These are phyloP conservation scores for Teratosphaeria epicoccoides DNA, from an alignment of 2,329 filamentous ascomycete species.

Conservation along the genomic window DNA sequence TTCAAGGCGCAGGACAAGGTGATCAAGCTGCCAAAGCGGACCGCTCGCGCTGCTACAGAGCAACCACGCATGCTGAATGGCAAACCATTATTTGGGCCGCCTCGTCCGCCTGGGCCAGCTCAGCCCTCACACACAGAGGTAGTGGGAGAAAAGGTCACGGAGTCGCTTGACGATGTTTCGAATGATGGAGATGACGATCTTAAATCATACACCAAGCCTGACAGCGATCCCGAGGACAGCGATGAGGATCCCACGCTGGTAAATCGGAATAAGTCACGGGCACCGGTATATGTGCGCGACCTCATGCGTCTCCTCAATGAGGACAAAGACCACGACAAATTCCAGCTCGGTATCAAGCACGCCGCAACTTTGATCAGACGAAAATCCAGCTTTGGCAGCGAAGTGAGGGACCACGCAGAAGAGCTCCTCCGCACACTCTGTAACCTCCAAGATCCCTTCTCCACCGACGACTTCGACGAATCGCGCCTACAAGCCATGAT, in stretches of 20 bases:
- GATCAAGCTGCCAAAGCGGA: not conserved
- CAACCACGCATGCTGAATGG: constrained; percentile 15
- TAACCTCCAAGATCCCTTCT: constrained; percentile 75
- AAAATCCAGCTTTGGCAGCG: constrained; percentile 78
- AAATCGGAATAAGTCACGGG: constrained; percentile 67
- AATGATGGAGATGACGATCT: constrained; percentile 54
- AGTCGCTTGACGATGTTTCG: constrained; percentile 28
- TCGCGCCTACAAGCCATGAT: constrained; percentile 71
- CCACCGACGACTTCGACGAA: constrained; percentile 66
- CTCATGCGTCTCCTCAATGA: constrained; percentile 65
- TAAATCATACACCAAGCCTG: constrained; percentile 70
- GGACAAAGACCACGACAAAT: constrained; percentile 72
- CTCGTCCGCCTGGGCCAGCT: constrained; percentile 14
- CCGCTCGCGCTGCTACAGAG: not conserved
- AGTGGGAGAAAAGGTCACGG: constrained; percentile 23
- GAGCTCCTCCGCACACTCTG: constrained; percentile 69
- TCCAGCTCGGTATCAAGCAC: constrained; percentile 66
- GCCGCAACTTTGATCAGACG: constrained; percentile 74
- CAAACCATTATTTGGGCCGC: constrained; percentile 23
- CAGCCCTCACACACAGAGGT: constrained; percentile 17
- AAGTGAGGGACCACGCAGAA: constrained; percentile 73
- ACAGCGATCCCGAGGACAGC: constrained; percentile 80
- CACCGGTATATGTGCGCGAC: constrained; percentile 85
- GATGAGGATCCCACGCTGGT: constrained; percentile 87
- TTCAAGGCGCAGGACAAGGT: not conserved